Percentiles rank a stretch among this genome's conserved stretches.
Conservation (phyloP, 1,284 basidiomycete species). For the Melampsora larici-populina region DNA sequence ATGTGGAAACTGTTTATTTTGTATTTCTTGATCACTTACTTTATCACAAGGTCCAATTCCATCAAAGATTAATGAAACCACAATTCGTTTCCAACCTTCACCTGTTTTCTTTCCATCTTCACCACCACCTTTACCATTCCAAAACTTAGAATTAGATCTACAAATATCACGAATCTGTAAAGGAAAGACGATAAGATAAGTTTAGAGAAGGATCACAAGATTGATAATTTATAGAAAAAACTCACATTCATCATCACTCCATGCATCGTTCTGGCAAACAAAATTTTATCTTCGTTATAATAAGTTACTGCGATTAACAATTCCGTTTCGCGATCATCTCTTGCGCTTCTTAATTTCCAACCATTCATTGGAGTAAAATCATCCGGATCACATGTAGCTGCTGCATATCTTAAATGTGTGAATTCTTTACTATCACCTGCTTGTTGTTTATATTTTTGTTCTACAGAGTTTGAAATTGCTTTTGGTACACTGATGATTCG, state of each 20-base stretch:
- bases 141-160: slow-evolving; percentile 95
- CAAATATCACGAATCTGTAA: slow-evolving; percentile 98
- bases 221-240: neutral
- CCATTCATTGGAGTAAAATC: slow-evolving; percentile 80
- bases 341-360: slow-evolving; percentile 67
- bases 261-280: slow-evolving; percentile 55
- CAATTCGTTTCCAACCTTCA: slow-evolving; percentile 81
- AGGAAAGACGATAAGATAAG: slow-evolving; percentile 80
- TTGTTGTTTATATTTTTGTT: slow-evolving; percentile 65
- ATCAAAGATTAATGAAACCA: slow-evolving; percentile 83
- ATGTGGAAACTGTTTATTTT: too few relatives aligned
- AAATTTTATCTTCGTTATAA: slow-evolving; percentile 92
- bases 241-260: slow-evolving; percentile 43
- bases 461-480: slow-evolving; percentile 77
- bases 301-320: slow-evolving; percentile 65
- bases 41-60: slow-evolving; percentile 96
- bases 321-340: slow-evolving; percentile 86
- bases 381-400: slow-evolving; percentile 86
- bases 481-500: slow-evolving; percentile 67
- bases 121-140: slow-evolving; percentile 64
- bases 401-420: slow-evolving; percentile 36
- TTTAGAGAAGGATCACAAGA: slow-evolving; percentile 58
- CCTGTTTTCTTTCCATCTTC: slow-evolving; percentile 75
- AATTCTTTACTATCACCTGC: slow-evolving; percentile 30
- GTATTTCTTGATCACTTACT: slow-evolving; percentile 70